phyloP scores from a whole-genome alignment of 257 asterid species.

The Scutellaria minor region DNA sequence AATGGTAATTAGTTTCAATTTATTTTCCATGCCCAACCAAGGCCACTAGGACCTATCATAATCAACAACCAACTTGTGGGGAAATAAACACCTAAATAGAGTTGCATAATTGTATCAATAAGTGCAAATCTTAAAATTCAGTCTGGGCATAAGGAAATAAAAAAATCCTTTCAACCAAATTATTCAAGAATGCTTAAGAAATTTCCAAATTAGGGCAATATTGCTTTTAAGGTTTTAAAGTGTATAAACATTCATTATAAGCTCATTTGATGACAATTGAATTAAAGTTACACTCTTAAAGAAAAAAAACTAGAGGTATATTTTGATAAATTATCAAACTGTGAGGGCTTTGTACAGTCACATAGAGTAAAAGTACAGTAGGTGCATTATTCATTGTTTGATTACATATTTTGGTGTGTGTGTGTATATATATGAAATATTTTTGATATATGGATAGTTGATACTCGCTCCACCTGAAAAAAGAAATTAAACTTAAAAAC shows the following conservation, averaged over 20 bases:
- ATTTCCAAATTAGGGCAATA: conserved; percentile 13
- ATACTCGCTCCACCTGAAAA: no score
- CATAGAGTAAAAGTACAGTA: no score
- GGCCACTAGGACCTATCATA: not conserved
- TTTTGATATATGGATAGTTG: no score
- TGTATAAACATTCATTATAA: not conserved
- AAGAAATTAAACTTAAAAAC: no score
- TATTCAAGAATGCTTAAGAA: conserved; percentile 13
- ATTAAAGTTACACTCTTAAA: not conserved
- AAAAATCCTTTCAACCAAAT: not conserved
- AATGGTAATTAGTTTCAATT: not conserved
- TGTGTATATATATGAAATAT: no score
- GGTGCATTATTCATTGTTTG: no score
- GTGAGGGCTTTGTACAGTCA: no score
- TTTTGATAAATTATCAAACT: no score
- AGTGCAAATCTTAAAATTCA: not conserved
- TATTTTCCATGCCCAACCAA: not conserved
- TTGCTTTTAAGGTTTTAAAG: not conserved
- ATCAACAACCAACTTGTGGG: conserved; percentile 12
- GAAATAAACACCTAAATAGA: not conserved
- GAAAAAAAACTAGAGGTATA: not conserved
- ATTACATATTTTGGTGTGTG: no score
- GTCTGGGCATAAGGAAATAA: not conserved
- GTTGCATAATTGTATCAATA: conserved; percentile 1
- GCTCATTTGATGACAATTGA: not conserved